Conservation (phyloP, 805 yeast species). For the Saccharomycopsis sp. region DNA sequence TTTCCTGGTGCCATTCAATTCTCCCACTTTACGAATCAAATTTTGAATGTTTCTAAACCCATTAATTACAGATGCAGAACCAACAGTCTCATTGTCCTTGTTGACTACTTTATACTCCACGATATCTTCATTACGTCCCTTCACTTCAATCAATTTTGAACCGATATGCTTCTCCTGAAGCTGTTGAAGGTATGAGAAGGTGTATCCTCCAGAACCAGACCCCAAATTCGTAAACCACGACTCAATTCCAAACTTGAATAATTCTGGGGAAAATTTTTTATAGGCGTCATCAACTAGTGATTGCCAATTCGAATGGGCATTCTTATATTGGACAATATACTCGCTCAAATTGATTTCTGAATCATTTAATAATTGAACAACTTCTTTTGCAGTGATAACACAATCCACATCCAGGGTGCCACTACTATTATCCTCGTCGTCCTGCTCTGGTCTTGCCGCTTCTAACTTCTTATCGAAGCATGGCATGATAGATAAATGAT, state of each 20-base stretch:
- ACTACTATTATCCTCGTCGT: constrained; percentile 20
- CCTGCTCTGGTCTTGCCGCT: constrained; percentile 76
- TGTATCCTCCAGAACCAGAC: constrained; percentile 85
- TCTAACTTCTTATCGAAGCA: constrained; percentile 96
- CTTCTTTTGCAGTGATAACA: constrained; percentile 86
- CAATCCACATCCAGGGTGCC: constrained; percentile 71
- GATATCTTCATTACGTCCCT: constrained; percentile 73
- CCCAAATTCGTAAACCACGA: constrained; percentile 77
- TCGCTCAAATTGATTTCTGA: constrained; percentile 34
- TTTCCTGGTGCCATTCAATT: constrained; percentile 24
- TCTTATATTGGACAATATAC: constrained; percentile 7
- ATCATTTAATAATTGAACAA: constrained; percentile 63
- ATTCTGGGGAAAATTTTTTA: constrained; percentile 39
- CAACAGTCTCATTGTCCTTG: constrained; percentile 33
- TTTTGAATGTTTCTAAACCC: constrained; percentile 95
- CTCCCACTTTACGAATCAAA: constrained; percentile 73
- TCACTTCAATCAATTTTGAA: constrained; percentile 33
- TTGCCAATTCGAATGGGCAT: not conserved
- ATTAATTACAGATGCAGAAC: constrained; percentile 63
- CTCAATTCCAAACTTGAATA: constrained; percentile 52
- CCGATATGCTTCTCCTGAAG: constrained; percentile 24
- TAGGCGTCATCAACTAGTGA: constrained; percentile 4
- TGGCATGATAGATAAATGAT: constrained; percentile 89
- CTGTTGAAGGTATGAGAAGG: constrained; percentile 54
- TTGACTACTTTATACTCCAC: constrained; percentile 56